Evolutionary conservation across 78 protist species (phyloP).

Genomic region (Anaeramoeba flamelloides): DNA sequence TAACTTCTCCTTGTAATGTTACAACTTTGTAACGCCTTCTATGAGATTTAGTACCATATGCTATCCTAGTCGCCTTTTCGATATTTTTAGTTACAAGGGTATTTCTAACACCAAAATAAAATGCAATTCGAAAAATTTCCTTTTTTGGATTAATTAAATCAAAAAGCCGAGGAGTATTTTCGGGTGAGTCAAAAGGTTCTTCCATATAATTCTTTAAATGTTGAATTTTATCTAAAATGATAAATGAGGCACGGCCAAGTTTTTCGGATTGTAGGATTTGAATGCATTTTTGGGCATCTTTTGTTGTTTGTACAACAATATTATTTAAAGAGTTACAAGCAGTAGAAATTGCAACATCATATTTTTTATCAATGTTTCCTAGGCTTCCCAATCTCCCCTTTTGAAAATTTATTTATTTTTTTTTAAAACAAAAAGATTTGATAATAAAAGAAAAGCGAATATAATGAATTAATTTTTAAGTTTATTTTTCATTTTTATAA

Average conservation of each 20-base stretch:
- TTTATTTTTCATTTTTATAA: too few species aligned
- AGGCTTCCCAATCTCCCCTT: conserved; percentile 92
- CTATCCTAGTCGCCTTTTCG: conserved; percentile 47
- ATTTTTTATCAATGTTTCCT: conserved; percentile 69
- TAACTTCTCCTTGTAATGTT: conserved; percentile 74
- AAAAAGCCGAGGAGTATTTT: conserved; percentile 17
- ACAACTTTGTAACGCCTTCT: conserved; percentile 86
- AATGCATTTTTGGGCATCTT: conserved; percentile 42
- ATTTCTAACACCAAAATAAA: conserved; percentile 72
- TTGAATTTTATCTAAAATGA: conserved; percentile 68
- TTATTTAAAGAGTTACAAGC: conserved; percentile 46
- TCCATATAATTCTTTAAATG: neutral
- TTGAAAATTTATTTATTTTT: too few species aligned
- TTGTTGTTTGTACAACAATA: conserved; percentile 72
- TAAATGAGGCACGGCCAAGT: conserved; percentile 77
- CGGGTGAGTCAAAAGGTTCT: too few species aligned
- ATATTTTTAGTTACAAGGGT: conserved; percentile 65
- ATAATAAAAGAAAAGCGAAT: too few species aligned
- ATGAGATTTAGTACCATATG: conserved; percentile 38
- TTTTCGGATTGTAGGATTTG: conserved; percentile 30
- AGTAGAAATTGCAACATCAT: conserved; percentile 84
- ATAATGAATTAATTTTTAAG: too few species aligned
- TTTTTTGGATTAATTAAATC: conserved; percentile 30
- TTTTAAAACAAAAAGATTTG: too few species aligned
- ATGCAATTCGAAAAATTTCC: conserved; percentile 40